A percentile compares a stretch with the other conserved stretches of the same genome.
Evolutionary conservation across 441 rosid species (phyloP).

Genomic region (Manihot esculenta): DNA sequence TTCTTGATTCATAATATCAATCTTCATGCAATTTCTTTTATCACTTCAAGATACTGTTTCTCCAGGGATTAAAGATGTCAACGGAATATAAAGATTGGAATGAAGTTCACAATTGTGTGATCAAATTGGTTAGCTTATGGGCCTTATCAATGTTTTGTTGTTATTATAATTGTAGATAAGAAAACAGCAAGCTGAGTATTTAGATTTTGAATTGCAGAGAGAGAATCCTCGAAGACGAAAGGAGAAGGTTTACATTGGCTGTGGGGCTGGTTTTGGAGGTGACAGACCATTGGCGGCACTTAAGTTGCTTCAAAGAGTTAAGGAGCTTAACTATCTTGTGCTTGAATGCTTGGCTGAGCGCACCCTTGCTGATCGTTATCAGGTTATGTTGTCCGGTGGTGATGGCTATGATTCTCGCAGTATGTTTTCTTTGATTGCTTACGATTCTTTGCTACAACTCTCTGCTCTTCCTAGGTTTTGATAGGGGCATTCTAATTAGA

Average conservation of each 20-base stretch:
- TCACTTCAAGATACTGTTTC: background rate
- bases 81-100: conserved; percentile 34
- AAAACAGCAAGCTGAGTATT: background rate
- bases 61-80: conserved; percentile 22
- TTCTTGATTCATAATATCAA: no score
- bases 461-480: background rate
- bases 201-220: conserved; percentile 46
- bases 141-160: background rate
- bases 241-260: conserved; percentile 70
- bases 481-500: background rate
- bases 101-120: conserved; percentile 36
- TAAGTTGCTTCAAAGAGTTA: conserved; percentile 70
- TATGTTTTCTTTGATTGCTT: conserved; percentile 28
- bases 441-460: background rate
- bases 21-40: background rate
- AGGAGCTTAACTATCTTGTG: conserved; percentile 69
- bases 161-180: background rate
- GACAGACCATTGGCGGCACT: conserved; percentile 80
- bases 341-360: conserved; percentile 96
- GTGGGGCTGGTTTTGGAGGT: conserved; percentile 94
- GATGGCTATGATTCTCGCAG: conserved; percentile 76
- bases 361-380: conserved; percentile 83
- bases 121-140: conserved; percentile 42
- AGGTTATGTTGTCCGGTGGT: conserved; percentile 55
- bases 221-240: conserved; percentile 50